Conservation (phyloP, 2,329 filamentous ascomycete genomes). For the Penicillium vulpinum region DNA sequence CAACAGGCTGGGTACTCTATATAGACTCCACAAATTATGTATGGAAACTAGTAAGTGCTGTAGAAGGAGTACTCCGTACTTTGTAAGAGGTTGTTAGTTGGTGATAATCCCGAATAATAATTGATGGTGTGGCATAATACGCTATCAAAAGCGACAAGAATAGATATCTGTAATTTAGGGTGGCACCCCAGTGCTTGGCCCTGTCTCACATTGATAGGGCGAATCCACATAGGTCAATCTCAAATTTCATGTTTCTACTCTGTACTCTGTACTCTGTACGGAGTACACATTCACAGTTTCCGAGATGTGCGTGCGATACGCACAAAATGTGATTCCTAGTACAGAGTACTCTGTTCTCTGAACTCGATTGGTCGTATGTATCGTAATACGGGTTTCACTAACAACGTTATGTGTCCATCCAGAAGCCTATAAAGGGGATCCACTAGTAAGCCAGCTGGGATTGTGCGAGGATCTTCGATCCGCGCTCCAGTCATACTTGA, state of each 20-base stretch:
- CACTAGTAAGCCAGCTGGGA: slow-evolving; percentile 12
- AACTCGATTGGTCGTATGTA: neutral
- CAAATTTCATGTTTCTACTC: neutral
- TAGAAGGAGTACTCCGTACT: too few species aligned
- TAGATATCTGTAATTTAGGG: slow-evolving; percentile 3
- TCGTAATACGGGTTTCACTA: neutral
- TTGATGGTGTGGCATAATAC: neutral
- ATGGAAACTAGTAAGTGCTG: neutral
- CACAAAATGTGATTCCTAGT: neutral
- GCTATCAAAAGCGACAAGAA: neutral
- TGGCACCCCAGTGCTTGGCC: slow-evolving; percentile 9
- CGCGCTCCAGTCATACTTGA: slow-evolving; percentile 7
- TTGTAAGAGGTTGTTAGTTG: neutral
- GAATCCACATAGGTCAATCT: neutral
- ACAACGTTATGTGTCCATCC: slow-evolving; percentile 6
- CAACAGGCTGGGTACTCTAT: neutral
- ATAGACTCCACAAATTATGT: neutral
- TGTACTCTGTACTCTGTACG: too few species aligned
- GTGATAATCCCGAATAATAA: neutral
- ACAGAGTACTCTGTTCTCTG: neutral
- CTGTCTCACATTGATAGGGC: slow-evolving; percentile 23
- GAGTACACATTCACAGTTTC: neutral
- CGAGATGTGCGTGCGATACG: neutral
- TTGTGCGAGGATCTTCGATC: slow-evolving; percentile 11
- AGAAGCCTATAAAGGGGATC: slow-evolving; percentile 10